Percentiles rank a stretch among this genome's conserved stretches.
Conservation (phyloP, 352 stramenopile species). For the Phytophthora quininea region DNA sequence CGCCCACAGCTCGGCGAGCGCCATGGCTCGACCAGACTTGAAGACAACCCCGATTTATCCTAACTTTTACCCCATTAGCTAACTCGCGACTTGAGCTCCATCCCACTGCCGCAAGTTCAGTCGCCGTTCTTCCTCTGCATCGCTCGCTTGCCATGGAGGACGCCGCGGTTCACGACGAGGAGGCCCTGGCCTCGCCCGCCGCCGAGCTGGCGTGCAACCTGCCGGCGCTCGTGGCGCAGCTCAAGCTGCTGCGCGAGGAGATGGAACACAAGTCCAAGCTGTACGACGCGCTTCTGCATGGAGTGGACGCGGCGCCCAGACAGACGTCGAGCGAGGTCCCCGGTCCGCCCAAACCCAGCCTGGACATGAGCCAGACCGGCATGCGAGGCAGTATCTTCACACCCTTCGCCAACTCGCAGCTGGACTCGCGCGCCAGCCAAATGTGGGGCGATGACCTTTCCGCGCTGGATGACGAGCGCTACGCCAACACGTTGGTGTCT, state of each 20-base stretch:
- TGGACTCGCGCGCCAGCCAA: constrained; percentile 37
- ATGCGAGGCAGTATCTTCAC: constrained; percentile 51
- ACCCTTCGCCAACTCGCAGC: constrained; percentile 38
- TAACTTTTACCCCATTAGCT: neutral
- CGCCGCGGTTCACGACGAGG: constrained; percentile 3
- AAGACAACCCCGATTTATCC: too few relatives aligned
- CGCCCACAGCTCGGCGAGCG: neutral
- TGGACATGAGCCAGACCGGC: constrained; percentile 25
- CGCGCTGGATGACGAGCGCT: constrained; percentile 23
- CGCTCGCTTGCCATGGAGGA: constrained; percentile 22
- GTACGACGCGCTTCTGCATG: constrained; percentile 61
- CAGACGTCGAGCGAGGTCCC: too few relatives aligned
- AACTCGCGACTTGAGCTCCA: neutral
- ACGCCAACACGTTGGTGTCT: constrained; percentile 36
- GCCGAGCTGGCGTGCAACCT: constrained; percentile 66
- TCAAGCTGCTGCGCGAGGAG: constrained; percentile 61
- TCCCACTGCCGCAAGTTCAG: neutral
- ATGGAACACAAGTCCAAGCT: constrained; percentile 79
- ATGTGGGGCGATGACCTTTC: constrained; percentile 35
- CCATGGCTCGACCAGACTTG: neutral
- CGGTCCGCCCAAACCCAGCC: too few relatives aligned
- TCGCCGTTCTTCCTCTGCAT: neutral
- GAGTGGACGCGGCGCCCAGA: too few relatives aligned
- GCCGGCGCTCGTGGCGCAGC: constrained; percentile 64
- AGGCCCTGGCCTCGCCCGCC: neutral